Percentiles rank a stretch among this genome's conserved stretches.
phyloP scores from a whole-genome alignment of 805 yeast species.

The Candida gorgasii region DNA sequence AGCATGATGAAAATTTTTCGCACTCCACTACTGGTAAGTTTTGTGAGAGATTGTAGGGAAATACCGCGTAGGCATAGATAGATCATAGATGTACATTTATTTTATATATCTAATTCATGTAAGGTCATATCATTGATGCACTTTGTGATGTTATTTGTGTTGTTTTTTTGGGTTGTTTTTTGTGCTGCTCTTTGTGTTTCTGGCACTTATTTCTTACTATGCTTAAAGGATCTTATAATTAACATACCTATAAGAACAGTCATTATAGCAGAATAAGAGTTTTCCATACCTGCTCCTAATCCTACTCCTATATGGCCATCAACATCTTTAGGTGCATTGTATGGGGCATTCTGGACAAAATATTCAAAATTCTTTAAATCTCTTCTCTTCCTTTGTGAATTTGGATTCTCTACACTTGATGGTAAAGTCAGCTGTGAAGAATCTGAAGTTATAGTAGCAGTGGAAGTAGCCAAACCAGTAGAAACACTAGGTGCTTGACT shows the following conservation, averaged over 20 bases:
- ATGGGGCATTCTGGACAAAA: not conserved
- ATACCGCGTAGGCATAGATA: too few relatives aligned
- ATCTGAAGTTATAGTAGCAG: constrained; percentile 15
- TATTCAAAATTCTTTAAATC: not conserved
- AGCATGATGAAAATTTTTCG: constrained; percentile 7
- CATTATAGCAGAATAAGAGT: not conserved
- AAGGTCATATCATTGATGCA: too few relatives aligned
- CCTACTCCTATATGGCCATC: not conserved
- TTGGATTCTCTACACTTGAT: constrained; percentile 20
- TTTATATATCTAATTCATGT: too few relatives aligned
- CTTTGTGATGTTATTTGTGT: too few relatives aligned
- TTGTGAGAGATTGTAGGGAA: not conserved
- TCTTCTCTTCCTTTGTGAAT: not conserved
- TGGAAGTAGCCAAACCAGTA: not conserved
- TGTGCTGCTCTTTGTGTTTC: too few relatives aligned
- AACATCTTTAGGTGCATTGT: too few relatives aligned
- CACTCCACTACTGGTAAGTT: constrained; percentile 1
- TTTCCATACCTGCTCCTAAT: not conserved
- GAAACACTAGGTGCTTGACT: not conserved
- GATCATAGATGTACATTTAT: too few relatives aligned
- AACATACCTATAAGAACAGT: not conserved
- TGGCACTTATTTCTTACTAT: too few relatives aligned
- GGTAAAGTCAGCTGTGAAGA: constrained; percentile 17
- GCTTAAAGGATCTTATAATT: not conserved
- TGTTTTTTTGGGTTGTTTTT: too few relatives aligned